Evolutionary conservation across 2,329 filamentous ascomycete genomes (phyloP), one percentile per base, ranked within the genome.

Genomic region (Alternaria tenuissima): DNA sequence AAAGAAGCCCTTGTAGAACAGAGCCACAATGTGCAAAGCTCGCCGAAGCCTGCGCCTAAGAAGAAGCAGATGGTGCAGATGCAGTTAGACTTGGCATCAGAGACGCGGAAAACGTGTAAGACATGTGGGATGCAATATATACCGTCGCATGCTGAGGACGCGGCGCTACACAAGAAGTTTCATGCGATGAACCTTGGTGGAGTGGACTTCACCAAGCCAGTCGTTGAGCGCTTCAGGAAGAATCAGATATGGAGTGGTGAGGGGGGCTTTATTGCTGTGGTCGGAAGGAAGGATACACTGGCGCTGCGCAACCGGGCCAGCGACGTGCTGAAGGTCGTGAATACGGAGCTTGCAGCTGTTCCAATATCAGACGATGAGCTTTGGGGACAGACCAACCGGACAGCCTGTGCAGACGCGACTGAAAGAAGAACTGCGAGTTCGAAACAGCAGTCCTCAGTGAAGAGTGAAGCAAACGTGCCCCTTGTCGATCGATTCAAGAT

Each of bases 61-160:
- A 72, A 70, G 60, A 76, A 75, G 57, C 72, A 73, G 28, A 69
- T 88, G 59, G 84, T 84, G 51, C 87, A 89, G 70, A 87, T 87
- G 81, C 85, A 87, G 66, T 82, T 89, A 61, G 86, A 87, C 66
- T 79, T 89, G 12, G 87, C 86, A 3, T 79, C 81, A 39, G 82
- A 85, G 42, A 78, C 84, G 39, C 82, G 85, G 47, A 85, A 85
- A 65, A 86, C 83, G 11, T 91, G 88, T 76, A 79, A 80, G 38
- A 80, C 79, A 3, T 91, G 88, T 67, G 86, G 86, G 1, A 91
- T 91, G 88, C 86, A 88, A 54, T 91, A 90, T 66, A 83, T 87
- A 34, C 85, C 87, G 4, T 89, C 87, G 0, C 85, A 85, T 51
- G 76, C 80, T 7, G 87, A 89, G 68, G 88, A 91, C 67, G 80